Evolutionary conservation across 2,329 filamentous ascomycete genomes (phyloP).

Genomic region (Rachicladosporium sp.): DNA sequence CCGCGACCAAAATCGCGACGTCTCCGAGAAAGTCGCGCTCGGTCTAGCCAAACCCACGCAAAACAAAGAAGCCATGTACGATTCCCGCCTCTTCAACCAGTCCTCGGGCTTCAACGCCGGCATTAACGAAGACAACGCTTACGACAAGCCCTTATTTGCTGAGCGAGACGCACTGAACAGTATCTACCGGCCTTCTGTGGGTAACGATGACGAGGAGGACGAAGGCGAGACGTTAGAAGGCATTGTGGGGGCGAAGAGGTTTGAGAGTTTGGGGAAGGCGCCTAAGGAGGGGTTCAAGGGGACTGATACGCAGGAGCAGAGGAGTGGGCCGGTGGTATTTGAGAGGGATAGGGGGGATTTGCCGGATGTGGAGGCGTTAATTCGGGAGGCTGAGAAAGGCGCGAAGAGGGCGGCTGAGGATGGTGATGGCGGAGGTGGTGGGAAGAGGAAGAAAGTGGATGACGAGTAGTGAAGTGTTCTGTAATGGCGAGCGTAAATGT

Average conservation of each 20-base stretch:
- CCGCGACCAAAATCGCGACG: constrained; percentile 89
- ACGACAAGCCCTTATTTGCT: constrained; percentile 93
- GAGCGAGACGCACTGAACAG: constrained; percentile 89
- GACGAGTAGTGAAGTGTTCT: constrained; percentile 39
- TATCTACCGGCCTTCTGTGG: constrained; percentile 74
- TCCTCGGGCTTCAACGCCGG: constrained; percentile 75
- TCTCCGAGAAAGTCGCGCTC: constrained; percentile 90
- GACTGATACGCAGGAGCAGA: constrained; percentile 65
- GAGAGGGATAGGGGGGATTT: constrained; percentile 68
- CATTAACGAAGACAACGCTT: constrained; percentile 94
- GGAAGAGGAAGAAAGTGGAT: constrained; percentile 68
- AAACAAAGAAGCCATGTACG: constrained; percentile 89
- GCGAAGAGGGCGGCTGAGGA: constrained; percentile 65
- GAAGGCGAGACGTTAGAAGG: constrained; percentile 72
- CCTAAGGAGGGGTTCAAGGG: constrained; percentile 75
- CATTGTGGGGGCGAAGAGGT: constrained; percentile 74
- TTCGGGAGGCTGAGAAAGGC: constrained; percentile 60
- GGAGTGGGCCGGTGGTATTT: constrained; percentile 90
- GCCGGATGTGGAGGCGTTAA: constrained; percentile 95
- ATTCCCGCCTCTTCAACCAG: constrained; percentile 90
- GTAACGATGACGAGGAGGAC: constrained; percentile 65
- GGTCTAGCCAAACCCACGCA: constrained; percentile 91
- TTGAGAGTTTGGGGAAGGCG: constrained; percentile 75
- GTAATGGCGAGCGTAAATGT: too few species aligned
- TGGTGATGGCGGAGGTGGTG: constrained; percentile 35